Conservation (phyloP, 1,284 basidiomycete genomes). For the Leccinum griseonigrum region DNA sequence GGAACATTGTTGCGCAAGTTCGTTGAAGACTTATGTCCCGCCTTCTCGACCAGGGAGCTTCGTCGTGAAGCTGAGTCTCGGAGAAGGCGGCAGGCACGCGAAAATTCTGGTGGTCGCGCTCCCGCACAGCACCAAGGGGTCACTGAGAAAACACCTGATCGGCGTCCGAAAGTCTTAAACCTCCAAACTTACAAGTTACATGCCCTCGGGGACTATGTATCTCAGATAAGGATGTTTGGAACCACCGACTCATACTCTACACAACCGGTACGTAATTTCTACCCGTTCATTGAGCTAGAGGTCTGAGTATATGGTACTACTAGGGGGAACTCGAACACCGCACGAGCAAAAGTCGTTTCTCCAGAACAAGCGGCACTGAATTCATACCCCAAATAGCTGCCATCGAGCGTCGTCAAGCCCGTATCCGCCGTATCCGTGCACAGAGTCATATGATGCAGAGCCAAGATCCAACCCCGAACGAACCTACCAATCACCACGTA, state of each 20-base stretch:
- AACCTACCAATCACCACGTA: neutral
- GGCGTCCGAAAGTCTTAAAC: neutral
- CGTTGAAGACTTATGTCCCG: neutral
- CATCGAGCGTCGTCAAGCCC: neutral
- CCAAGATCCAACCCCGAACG: neutral
- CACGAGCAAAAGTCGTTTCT: neutral
- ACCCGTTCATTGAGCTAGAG: neutral
- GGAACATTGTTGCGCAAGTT: neutral
- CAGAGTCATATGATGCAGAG: neutral
- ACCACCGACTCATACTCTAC: neutral
- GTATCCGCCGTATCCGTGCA: neutral
- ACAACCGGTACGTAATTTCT: neutral
- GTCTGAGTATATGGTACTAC: neutral
- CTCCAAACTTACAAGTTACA: neutral
- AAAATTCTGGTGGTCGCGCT: neutral
- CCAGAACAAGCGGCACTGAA: neutral
- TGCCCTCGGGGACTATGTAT: neutral
- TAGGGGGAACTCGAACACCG: neutral
- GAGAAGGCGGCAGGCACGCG: neutral
- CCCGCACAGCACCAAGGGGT: neutral
- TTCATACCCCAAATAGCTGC: neutral
- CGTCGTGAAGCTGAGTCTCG: neutral
- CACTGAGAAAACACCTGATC: neutral
- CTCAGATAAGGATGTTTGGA: neutral
- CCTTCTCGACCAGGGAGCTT: neutral